phyloP scores from a whole-genome alignment of 2,329 filamentous ascomycete genomes.

The Alternaria ventricosa region DNA sequence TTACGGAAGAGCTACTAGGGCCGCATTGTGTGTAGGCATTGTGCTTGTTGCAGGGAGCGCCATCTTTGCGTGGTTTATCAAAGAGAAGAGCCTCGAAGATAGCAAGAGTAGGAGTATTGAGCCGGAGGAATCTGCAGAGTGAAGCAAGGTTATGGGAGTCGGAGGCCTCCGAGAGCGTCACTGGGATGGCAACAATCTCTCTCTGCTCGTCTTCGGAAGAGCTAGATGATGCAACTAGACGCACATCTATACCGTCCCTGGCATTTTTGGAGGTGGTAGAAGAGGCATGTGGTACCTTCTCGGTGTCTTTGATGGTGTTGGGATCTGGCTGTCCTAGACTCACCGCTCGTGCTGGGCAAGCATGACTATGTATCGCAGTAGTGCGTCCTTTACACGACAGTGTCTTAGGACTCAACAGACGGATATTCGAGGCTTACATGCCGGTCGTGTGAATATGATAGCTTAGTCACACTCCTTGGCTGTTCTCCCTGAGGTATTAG shows the following conservation, averaged over 20 bases:
- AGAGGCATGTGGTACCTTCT: neutral
- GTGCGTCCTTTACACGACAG: neutral
- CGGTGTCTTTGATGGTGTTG: neutral
- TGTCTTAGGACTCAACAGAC: neutral
- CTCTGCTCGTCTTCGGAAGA: neutral
- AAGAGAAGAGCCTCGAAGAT: constrained; percentile 48
- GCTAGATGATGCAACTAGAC: neutral
- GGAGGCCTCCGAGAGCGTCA: neutral
- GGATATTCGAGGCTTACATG: neutral
- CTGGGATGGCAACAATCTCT: neutral
- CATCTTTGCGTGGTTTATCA: constrained; percentile 53
- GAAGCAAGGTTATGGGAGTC: neutral
- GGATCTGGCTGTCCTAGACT: neutral
- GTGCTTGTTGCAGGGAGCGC: constrained; percentile 59
- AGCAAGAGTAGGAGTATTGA: neutral
- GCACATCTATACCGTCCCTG: neutral
- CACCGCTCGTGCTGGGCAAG: neutral
- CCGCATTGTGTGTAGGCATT: constrained; percentile 59
- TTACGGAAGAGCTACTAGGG: constrained; percentile 66
- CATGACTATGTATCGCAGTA: neutral
- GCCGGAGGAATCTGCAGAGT: neutral
- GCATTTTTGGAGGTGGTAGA: neutral
- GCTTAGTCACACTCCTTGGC: neutral
- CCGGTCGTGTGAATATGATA: neutral
- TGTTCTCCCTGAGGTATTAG: neutral